These are phyloP conservation scores for Aquilaria malaccensis DNA, from an alignment of 345 rosid genomes.

Conservation along the genomic window DNA sequence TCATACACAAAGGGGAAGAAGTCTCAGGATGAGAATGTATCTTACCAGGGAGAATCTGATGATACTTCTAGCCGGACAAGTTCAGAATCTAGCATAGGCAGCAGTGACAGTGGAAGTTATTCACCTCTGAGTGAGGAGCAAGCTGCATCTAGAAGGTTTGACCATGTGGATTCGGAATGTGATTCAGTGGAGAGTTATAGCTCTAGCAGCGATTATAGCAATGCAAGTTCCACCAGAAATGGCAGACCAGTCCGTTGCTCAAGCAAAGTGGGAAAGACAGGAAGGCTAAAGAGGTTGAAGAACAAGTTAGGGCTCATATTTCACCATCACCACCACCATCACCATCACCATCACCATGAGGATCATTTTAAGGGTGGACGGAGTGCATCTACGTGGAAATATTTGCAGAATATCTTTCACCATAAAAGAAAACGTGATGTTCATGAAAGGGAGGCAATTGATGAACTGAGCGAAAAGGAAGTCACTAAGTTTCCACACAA, in stretches of 20 bases:
- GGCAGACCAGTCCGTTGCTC: slow-evolving; percentile 2
- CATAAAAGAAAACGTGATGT: slow-evolving; percentile 16
- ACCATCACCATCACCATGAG: slow-evolving; percentile 31
- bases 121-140: slow-evolving; percentile 7
- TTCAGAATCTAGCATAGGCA: slow-evolving; percentile 15
- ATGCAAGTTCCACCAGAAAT: slow-evolving; percentile 10
- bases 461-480: slow-evolving; percentile 15
- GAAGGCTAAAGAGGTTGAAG: slow-evolving; percentile 46
- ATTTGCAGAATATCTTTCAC: slow-evolving; percentile 21
- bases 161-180: background rate
- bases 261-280: slow-evolving; percentile 22
- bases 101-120: slow-evolving; percentile 14
- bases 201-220: slow-evolving; percentile 15
- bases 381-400: slow-evolving; percentile 34
- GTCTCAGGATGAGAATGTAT: slow-evolving; percentile 2
- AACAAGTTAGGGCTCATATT: slow-evolving; percentile 53
- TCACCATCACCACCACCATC: slow-evolving; percentile 65
- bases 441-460: slow-evolving; percentile 12
- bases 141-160: background rate
- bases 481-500: slow-evolving; percentile 9
- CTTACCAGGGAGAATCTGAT: slow-evolving; percentile 12
- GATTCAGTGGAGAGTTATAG: slow-evolving; percentile 14
- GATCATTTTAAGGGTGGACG: background rate
- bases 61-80: slow-evolving; percentile 25
- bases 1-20: background rate